Evolutionary conservation across 768 basidiomycete genomes (phyloP), one percentile per base, ranked within the genome.

Genomic region (Scleroderma bovista): DNA sequence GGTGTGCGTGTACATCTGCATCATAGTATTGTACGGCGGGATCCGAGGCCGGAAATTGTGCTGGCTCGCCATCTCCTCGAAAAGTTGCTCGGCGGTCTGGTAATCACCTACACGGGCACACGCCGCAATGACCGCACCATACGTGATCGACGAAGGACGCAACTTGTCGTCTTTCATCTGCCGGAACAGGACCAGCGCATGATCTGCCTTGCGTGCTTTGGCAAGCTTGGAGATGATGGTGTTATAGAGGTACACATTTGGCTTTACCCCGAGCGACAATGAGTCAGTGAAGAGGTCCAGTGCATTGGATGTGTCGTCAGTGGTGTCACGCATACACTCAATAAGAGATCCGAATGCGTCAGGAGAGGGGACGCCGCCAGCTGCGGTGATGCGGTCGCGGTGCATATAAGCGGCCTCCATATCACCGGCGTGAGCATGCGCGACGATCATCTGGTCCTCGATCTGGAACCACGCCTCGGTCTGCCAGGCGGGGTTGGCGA

Each of bases 11-110:
- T 92, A 93, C 59, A 95, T 75, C 66, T 99, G 96, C 81, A 99
- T 97, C 93, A 99, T 96, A 31, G 88, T 93, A 71, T 99, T 99
- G 76, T 84, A 99, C 1, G 95, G 95, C 17, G 95, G 96, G 1
- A 96, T 84, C 7, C 93, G 77, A 9, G 94, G 86, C 69, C 77
- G 86, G 75, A 93, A 97, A 57, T 84, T 86, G 32, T 68, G 72
- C 51, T 81, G 74, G 39, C 67, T 55, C 0, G 73, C 65, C 96
- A 99, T 98, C 72, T 97, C 93, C 48, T 69, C 61, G 70, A 96
- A 99, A 40, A 96, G 69, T 9, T 74, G 71, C 66, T 90, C 89
- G 6, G 96, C 96, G 0, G 87, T 83, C 3, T 73, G 69, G 6
- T 80, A 78, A 62, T 98, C 93, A 2, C 96, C 96, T 3, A 96